phyloP scores from a whole-genome alignment of 345 rosid genomes.

The Euphorbia tirucalli region DNA sequence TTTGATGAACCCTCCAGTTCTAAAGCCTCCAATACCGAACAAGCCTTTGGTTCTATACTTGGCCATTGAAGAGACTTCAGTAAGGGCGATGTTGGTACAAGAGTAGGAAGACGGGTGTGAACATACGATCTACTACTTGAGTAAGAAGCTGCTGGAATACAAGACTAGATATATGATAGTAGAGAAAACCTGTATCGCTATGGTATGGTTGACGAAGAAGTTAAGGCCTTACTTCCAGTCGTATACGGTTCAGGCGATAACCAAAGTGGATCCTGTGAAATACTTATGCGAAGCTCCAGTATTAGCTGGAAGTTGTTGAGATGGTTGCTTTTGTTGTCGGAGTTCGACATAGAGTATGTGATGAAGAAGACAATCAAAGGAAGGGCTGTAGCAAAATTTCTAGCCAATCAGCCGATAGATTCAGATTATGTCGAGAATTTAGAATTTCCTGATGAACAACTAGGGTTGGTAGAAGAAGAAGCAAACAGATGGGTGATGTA shows the following conservation, averaged over 20 bases:
- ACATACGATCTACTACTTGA: too few species aligned
- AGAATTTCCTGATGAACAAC: too few species aligned
- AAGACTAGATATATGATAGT: too few species aligned
- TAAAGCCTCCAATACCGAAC: neutral
- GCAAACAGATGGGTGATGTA: too few species aligned
- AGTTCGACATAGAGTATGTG: neutral
- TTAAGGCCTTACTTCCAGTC: neutral
- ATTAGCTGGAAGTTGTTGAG: neutral
- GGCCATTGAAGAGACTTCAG: too few species aligned
- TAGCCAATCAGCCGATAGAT: too few species aligned
- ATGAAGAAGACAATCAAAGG: neutral
- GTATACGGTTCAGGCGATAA: neutral
- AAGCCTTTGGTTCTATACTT: neutral
- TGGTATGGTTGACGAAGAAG: neutral
- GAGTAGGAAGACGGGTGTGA: too few species aligned
- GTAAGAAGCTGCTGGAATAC: too few species aligned
- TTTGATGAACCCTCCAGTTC: neutral
- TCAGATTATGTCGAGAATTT: too few species aligned
- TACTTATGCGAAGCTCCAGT: neutral
- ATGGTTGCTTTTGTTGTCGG: neutral
- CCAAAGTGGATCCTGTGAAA: too few species aligned
- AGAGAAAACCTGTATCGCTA: neutral
- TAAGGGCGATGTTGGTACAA: too few species aligned
- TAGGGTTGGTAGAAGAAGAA: too few species aligned
- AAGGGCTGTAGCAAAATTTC: neutral